phyloP scores from a whole-genome alignment of 331 rosid genomes.

The Stylosanthes scabra region DNA sequence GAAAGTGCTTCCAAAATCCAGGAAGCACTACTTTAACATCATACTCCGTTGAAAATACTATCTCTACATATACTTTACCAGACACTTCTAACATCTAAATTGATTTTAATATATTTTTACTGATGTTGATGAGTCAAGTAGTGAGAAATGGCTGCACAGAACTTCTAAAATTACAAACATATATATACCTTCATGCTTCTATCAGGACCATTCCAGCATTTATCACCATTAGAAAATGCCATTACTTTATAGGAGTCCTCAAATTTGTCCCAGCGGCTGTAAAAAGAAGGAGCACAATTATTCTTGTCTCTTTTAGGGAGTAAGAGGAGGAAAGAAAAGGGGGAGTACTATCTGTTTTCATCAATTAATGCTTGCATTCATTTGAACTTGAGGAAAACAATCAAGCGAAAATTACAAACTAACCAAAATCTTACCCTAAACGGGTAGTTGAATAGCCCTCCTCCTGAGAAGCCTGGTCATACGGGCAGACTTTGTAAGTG shows the following conservation, averaged over 20 bases:
- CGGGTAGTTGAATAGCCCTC: slow-evolving; percentile 89
- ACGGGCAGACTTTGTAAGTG: slow-evolving; percentile 95
- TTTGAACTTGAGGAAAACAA: slow-evolving; percentile 18
- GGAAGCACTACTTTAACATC: slow-evolving; percentile 23
- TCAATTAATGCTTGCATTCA: slow-evolving; percentile 28
- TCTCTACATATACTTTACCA: not conserved
- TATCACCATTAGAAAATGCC: slow-evolving; percentile 88
- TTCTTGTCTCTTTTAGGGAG: not conserved
- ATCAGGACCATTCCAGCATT: slow-evolving; percentile 99
- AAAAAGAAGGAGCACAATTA: slow-evolving; percentile 27
- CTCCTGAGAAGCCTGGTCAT: slow-evolving; percentile 89
- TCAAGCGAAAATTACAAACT: slow-evolving; percentile 34
- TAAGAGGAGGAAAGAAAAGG: not conserved
- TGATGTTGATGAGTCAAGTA: slow-evolving; percentile 12
- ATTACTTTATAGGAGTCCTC: slow-evolving; percentile 83
- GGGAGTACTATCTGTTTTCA: not conserved
- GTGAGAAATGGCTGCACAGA: slow-evolving; percentile 11
- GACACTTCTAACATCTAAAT: slow-evolving; percentile 10
- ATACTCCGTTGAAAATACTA: not conserved
- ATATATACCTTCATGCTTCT: slow-evolving; percentile 94
- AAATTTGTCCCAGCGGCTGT: slow-evolving; percentile 96
- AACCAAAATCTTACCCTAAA: slow-evolving; percentile 77
- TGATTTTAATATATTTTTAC: slow-evolving; percentile 28
- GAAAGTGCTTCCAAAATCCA: slow-evolving; percentile 24
- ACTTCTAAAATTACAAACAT: not conserved